These are phyloP conservation scores for Amauroascus verrucosus DNA, from an alignment of 2,329 filamentous ascomycete genomes.

Conservation along the genomic window DNA sequence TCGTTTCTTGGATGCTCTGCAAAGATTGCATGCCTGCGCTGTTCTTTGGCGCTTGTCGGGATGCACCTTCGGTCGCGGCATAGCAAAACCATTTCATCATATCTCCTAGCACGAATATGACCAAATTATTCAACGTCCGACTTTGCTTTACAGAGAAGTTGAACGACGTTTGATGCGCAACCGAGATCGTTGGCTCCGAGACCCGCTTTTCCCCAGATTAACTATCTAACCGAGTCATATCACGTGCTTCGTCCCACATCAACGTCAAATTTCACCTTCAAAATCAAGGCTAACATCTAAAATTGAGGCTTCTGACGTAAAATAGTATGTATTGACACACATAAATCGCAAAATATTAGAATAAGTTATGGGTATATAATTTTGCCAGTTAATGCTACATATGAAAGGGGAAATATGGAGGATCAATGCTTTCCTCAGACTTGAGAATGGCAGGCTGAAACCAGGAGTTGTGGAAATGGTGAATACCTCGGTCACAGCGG, in stretches of 20 bases:
- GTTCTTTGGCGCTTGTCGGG: constrained; percentile 42
- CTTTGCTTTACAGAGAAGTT: background rate
- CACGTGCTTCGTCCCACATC: no score
- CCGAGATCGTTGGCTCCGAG: no score
- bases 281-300: no score
- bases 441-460: background rate
- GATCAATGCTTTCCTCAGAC: no score
- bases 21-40: constrained; percentile 41
- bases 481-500: background rate
- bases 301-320: no score
- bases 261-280: no score
- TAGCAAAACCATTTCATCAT: constrained; percentile 18
- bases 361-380: background rate
- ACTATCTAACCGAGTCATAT: no score
- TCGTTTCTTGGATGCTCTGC: constrained; percentile 43
- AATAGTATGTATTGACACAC: no score
- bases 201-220: no score
- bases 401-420: background rate
- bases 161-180: no score
- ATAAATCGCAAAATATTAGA: background rate
- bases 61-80: constrained; percentile 45
- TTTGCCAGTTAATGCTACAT: background rate
- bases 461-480: background rate
- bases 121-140: background rate
- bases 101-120: background rate